Base-by-base conservation (phyloP, 2,329 filamentous ascomycete genomes). In the Fusarium zealandicum region DNA sequence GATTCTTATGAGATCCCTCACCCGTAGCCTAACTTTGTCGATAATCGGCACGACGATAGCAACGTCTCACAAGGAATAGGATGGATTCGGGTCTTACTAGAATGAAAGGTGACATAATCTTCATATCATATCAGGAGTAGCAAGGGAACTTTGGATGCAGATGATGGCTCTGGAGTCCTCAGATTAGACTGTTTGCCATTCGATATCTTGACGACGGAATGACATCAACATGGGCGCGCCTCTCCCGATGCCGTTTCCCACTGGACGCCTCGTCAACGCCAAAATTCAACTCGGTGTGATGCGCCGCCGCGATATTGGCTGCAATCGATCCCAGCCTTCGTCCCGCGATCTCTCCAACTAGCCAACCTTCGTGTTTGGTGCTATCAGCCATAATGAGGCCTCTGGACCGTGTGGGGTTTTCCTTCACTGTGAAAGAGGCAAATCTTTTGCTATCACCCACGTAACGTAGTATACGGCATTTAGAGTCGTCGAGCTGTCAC, bases 191-290 rank as follows among this genome's bases (percentile, higher is more conserved):
- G 18, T 44, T 44, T 14, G 30, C 30, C 20, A 44, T 33, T 44
- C 30, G 18, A 35, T 22, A 20, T 20, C 28, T 41, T 41, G 39
- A 51, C 40, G 51, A 55, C 28, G 39, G 7, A 45, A 56, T 51
- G 45, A 40, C 39, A 30, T 46, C 44, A 44, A 17, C 17, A 17
- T 16, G 22, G 31, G 13, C n/a, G 44, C 35, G 27, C 25, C 37
- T 41, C 20, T 22, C 27, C 30, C 37, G 27, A 37, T 13, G 30
- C 8, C 28, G 36, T 22, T 32, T 48, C 36, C 28, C 36, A 40
- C 45, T 49, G 46, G 31, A 42, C 46, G 38, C 46, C 46, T 42
- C 30, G 12, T 20, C 9, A 16, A 20, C 30, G 38, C 36, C 46
- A 37, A 20, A 20, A 33, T 42, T 22, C 31, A 42, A 30, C 25